phyloP scores from a whole-genome alignment of 768 basidiomycete genomes.

The Phylloporus scabripes region DNA sequence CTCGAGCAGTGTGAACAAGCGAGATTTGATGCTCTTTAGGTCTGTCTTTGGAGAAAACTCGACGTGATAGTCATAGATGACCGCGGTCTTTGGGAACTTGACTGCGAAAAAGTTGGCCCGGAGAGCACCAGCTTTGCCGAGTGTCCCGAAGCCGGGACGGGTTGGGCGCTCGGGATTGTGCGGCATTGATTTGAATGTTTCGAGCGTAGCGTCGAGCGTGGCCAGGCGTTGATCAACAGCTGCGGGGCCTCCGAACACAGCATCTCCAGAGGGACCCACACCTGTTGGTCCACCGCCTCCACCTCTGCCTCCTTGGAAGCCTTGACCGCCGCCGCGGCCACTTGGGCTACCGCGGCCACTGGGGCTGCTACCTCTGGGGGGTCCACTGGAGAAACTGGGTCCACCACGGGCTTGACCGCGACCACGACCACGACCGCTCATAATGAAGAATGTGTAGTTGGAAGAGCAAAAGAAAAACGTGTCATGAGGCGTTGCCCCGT shows the following conservation, averaged over 20 bases:
- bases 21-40: conserved; percentile 34
- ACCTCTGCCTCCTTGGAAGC: conserved; percentile 20
- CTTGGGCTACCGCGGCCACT: background rate
- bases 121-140: conserved; percentile 36
- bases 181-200: conserved; percentile 24
- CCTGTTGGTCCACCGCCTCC: conserved; percentile 25
- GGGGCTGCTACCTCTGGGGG: background rate
- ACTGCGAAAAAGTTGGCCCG: conserved; percentile 50
- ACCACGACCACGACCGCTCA: conserved; percentile 10
- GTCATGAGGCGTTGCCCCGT: background rate
- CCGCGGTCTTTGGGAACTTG: conserved; percentile 32
- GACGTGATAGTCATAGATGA: conserved; percentile 44
- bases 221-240: conserved; percentile 33
- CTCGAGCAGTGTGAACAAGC: conserved; percentile 43
- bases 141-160: conserved; percentile 43
- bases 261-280: conserved; percentile 23
- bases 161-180: conserved; percentile 36
- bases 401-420: background rate
- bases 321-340: background rate
- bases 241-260: conserved; percentile 27
- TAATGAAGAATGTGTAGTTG: conserved; percentile 2
- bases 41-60: conserved; percentile 31
- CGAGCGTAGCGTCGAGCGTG: conserved; percentile 18
- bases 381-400: background rate
- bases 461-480: background rate